Percentiles rank a stretch among this genome's conserved stretches.
Evolutionary conservation across 306 rosid genomes (phyloP).

Genomic region (Betula pendula): DNA sequence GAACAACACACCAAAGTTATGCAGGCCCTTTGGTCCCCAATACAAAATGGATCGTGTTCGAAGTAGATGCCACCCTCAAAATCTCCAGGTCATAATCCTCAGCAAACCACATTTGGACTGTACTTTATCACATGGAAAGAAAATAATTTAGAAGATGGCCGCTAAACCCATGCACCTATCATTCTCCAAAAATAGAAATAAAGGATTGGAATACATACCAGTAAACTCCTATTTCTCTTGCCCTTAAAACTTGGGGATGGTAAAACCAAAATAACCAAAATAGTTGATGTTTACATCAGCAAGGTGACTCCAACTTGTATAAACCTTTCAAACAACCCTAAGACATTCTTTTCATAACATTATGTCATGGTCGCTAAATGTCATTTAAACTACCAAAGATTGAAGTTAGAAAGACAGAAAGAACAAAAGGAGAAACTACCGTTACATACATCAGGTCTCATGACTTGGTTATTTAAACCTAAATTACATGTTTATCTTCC

Average conservation of each 20-base stretch:
- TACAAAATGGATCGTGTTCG: background rate
- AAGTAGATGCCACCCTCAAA: background rate
- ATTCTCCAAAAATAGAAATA: slow-evolving; percentile 3
- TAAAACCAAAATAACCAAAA: background rate
- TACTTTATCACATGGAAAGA: slow-evolving; percentile 4
- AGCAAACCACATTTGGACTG: background rate
- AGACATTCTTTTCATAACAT: background rate
- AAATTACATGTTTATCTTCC: slow-evolving; percentile 2
- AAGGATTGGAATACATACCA: background rate
- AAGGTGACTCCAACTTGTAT: slow-evolving; percentile 1
- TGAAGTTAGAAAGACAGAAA: slow-evolving; percentile 26
- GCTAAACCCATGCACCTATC: background rate
- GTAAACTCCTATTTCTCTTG: background rate
- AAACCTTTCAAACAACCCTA: slow-evolving; percentile 17
- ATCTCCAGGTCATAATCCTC: background rate
- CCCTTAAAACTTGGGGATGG: background rate
- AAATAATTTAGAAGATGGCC: background rate
- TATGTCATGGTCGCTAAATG: slow-evolving; percentile 8
- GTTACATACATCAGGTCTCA: slow-evolving; percentile 29
- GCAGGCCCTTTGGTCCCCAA: background rate
- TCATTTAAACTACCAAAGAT: slow-evolving; percentile 4
- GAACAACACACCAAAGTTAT: background rate
- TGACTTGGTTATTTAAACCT: slow-evolving; percentile 25
- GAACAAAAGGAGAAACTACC: slow-evolving; percentile 21
- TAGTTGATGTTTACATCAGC: background rate